These are phyloP conservation scores for Xylaria flabelliformis DNA, from an alignment of 495 filamentous ascomycete genomes.

Conservation along the genomic window DNA sequence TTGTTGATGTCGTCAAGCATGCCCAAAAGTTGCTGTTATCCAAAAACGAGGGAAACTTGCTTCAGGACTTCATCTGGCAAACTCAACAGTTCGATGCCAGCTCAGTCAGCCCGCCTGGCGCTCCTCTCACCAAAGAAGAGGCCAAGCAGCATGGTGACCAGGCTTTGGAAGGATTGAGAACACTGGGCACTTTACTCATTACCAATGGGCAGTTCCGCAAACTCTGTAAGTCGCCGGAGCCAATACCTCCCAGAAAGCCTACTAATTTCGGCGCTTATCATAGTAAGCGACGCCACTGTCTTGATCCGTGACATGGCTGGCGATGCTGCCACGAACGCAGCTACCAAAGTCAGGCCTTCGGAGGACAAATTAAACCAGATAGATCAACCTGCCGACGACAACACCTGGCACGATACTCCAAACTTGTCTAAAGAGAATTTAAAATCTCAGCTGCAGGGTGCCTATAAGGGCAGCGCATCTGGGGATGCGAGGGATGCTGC, in stretches of 20 bases:
- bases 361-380: conserved; percentile 79
- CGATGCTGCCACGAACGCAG: conserved; percentile 86
- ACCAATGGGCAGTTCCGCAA: conserved; percentile 98
- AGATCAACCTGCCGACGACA: conserved; percentile 83
- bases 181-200: conserved; percentile 85
- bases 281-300: conserved; percentile 85
- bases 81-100: conserved; percentile 75
- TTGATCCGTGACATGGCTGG: conserved; percentile 88
- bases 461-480: conserved; percentile 60
- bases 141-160: conserved; percentile 82
- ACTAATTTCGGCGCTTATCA: conserved; percentile 38
- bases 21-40: conserved; percentile 86
- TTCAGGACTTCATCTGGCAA: conserved; percentile 97
- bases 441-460: conserved; percentile 67
- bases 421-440: conserved; percentile 74
- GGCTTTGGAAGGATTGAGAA: conserved; percentile 84
- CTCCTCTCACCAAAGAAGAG: conserved; percentile 74
- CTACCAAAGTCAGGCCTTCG: conserved; percentile 75
- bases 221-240: conserved; percentile 67
- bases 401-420: conserved; percentile 92
- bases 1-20: conserved; percentile 83
- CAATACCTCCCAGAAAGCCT: not conserved
- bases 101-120: conserved; percentile 62
- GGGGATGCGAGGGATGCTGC: conserved; percentile 59
- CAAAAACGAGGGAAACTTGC: conserved; percentile 93